Evolutionary conservation across 2,329 filamentous ascomycete species (phyloP), one percentile per base, ranked within the genome.

Genomic region (Microsporum canis): DNA sequence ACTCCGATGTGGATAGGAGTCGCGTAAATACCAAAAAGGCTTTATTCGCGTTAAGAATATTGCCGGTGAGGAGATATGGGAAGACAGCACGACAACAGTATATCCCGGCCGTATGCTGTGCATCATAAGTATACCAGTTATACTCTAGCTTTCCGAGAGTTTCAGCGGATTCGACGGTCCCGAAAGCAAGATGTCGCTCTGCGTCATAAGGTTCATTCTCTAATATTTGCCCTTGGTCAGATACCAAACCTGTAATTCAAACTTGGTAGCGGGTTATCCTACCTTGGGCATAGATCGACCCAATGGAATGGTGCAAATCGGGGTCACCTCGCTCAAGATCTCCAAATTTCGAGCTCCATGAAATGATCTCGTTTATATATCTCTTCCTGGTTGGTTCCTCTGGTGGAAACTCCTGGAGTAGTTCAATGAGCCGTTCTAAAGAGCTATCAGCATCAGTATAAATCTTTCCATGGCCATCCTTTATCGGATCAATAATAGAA

Each of bases 171-270:
- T 95, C 91, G 68, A 88, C 88, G 7, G 91, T 97, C 63, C 94
- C 95, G 43, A 96, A 81, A 57, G 91, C 75, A 60, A 99, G 81
- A 74, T 99, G 94, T 67, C 86, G 84, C 75, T 99, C 95, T 12
- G 95, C 94, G 63, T 96, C 91, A 78, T 96, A 95, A 31, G 87
- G 83, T 64, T 96, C 90, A 73, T 91, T 88, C 68, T 96, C 92
- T 84, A 65, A 61, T 49, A 29, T 33, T 27, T 10, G 17, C 14
- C n/a, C 23, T 34, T 10, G 23, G 41, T 59, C 14, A 33, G 57
- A 47, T 8, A 2, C 31, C 33, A 8, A 55, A 5, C 17, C 14
- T 23, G 17, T n/a, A 17, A 23, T 10, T 34, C 14, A 31, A 45
- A 58, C 31, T 17, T 23, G 7, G 71, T 8, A 7, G 49, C 29